Evolutionary conservation across 2,329 filamentous ascomycete genomes (phyloP).

Genomic region (Geosmithia morbida): DNA sequence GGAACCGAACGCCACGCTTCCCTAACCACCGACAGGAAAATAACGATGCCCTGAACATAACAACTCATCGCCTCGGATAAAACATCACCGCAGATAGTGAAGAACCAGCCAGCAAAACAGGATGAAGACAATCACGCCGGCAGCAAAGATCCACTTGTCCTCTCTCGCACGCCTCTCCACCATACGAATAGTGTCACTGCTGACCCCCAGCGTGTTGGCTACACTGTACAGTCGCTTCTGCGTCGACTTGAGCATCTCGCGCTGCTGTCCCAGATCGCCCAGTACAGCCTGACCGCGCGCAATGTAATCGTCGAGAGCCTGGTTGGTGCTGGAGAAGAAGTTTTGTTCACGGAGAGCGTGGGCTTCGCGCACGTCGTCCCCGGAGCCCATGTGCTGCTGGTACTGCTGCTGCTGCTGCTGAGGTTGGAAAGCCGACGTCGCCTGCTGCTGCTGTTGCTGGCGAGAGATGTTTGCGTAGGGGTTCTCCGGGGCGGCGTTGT

Average conservation of each 20-base stretch:
- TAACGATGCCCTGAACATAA: background rate
- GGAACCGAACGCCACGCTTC: slow-evolving; percentile 1
- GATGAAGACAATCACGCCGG: slow-evolving; percentile 74
- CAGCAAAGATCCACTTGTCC: slow-evolving; percentile 97
- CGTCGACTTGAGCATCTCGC: slow-evolving; percentile 89
- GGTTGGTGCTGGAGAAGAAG: slow-evolving; percentile 72
- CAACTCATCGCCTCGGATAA: background rate
- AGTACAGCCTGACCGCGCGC: slow-evolving; percentile 83
- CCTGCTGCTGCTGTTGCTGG: background rate
- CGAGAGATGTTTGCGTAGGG: slow-evolving; percentile 56
- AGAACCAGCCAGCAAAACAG: slow-evolving; percentile 84
- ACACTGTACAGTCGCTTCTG: slow-evolving; percentile 85
- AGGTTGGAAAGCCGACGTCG: slow-evolving; percentile 1
- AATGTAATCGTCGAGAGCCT: slow-evolving; percentile 84
- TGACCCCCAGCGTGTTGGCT: slow-evolving; percentile 84
- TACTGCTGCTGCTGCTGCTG: slow-evolving; percentile 5
- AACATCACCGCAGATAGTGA: slow-evolving; percentile 53
- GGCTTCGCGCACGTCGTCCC: slow-evolving; percentile 57
- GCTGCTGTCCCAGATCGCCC: slow-evolving; percentile 75
- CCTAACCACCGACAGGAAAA: background rate
- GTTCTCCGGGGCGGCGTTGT: slow-evolving; percentile 60
- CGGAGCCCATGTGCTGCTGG: slow-evolving; percentile 30
- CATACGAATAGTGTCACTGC: slow-evolving; percentile 93
- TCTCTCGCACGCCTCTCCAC: slow-evolving; percentile 82
- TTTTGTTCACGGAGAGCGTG: slow-evolving; percentile 82